Base-by-base conservation (phyloP, 164 flowering plant species). In the Magnolia officinalis region DNA sequence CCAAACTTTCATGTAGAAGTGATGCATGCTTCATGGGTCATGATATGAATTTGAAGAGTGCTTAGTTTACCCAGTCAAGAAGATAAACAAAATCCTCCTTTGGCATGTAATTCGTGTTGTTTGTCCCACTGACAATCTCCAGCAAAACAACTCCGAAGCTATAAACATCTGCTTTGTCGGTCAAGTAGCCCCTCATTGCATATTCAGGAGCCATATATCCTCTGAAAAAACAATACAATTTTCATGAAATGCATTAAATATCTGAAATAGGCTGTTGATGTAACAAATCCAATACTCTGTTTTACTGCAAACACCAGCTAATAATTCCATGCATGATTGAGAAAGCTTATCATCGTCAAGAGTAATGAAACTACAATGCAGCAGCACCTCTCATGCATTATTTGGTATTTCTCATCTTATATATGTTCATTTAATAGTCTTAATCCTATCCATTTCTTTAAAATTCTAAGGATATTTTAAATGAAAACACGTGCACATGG, bases 151-250 rank as follows among this genome's bases (percentile, higher is more conserved):
- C 64, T 78, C 98, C 95, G 61, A 88, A 93, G 78, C 98, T 93
- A 78, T 94, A 94, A 19, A 94, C 90, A 79, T 94, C 98, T 76
- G 98, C 98, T 81, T 94, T 94, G 64, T 90, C 89, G 1, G 96
- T 92, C 74, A 94, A 77, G 75, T 90, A 84, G 70, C 98, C 98
- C 55, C 93, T 78, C 92, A 88, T 88, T 55, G 97, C 98, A 78
- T 94, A 94, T 78, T 92, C 98, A 11, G 97, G 98, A 72, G 98
- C 98, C 97, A 94, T 92, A 74, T 94, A 94, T 50, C 98, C 97
- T 68, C 97, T 94, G 83, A 72, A 85, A 67, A 16, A 51, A 9
- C 6, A 13, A 55, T 55, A 16, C 2, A 9, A 55, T 16, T 11
- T 11, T 55, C 16, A 11, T 16, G 1, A 11, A 55, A 11, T 55